phyloP scores from a whole-genome alignment of 1,139 yeast species.

The Hyphopichia buzzinii region DNA sequence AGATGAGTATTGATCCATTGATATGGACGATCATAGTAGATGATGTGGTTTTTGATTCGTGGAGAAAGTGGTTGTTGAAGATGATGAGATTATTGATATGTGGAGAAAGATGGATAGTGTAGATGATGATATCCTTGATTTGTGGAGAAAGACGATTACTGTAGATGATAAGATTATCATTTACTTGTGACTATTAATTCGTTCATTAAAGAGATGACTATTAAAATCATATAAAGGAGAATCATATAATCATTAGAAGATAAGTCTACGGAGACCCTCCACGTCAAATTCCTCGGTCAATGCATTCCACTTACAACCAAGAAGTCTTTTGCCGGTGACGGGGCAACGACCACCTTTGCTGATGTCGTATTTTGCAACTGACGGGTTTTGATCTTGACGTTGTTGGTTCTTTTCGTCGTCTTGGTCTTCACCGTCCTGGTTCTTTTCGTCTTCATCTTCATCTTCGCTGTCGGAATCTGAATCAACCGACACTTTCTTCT shows the following conservation, averaged over 20 bases:
- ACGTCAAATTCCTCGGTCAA: conserved; percentile 66
- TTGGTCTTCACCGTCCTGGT: conserved; percentile 10
- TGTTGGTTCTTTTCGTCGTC: conserved; percentile 6
- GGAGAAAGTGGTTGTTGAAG: no score
- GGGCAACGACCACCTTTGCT: conserved; percentile 80
- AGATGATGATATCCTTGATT: no score
- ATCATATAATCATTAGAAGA: conserved; percentile 47
- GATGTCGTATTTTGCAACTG: conserved; percentile 17
- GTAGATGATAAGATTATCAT: no score
- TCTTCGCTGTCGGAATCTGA: conserved; percentile 17
- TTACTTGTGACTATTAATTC: no score
- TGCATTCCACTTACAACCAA: conserved; percentile 69
- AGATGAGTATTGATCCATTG: no score
- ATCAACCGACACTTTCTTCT: conserved; percentile 13
- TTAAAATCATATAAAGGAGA: no score
- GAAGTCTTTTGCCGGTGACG: conserved; percentile 66
- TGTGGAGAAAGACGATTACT: no score
- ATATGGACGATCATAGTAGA: no score
- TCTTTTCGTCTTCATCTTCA: conserved; percentile 16
- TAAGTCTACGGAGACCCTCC: conserved; percentile 69
- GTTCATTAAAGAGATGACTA: no score
- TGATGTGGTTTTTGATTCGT: no score
- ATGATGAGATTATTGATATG: no score
- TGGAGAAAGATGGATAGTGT: no score
- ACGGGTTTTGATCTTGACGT: conserved; percentile 5